Evolutionary conservation across 768 basidiomycete genomes (phyloP).

Genomic region (Trametes maxima): DNA sequence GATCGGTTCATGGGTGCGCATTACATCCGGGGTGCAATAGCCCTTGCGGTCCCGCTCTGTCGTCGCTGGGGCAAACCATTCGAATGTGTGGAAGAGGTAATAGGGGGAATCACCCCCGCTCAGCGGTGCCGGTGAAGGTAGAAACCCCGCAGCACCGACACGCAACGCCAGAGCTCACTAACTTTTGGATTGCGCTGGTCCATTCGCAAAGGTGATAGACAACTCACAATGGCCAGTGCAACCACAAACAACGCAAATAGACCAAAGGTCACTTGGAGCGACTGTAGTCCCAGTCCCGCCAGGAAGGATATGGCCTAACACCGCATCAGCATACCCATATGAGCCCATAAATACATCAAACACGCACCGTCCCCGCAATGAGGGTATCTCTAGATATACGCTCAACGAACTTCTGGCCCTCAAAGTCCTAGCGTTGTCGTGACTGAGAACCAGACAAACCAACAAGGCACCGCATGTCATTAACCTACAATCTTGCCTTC

Average conservation of each 20-base stretch:
- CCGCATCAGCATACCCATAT: neutral
- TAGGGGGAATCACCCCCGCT: too few relatives aligned
- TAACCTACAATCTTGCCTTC: slow-evolving; percentile 38
- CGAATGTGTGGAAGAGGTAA: too few relatives aligned
- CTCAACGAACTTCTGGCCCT: slow-evolving; percentile 59
- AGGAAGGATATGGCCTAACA: slow-evolving; percentile 56
- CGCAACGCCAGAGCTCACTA: neutral
- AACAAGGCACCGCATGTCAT: neutral
- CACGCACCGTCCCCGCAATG: slow-evolving; percentile 48
- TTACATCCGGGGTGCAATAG: too few relatives aligned
- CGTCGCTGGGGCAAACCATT: too few relatives aligned
- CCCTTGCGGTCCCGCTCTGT: too few relatives aligned
- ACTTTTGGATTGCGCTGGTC: neutral
- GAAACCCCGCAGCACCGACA: too few relatives aligned
- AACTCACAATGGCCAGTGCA: slow-evolving; percentile 19
- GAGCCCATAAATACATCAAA: neutral
- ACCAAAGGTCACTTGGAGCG: slow-evolving; percentile 54
- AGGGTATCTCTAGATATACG: slow-evolving; percentile 46
- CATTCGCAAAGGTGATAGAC: neutral
- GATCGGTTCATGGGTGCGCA: too few relatives aligned
- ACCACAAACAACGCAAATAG: slow-evolving; percentile 41
- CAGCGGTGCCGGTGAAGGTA: too few relatives aligned
- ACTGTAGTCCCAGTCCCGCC: slow-evolving; percentile 58
- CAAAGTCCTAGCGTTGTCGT: slow-evolving; percentile 52
- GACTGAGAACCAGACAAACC: neutral